A percentile compares a stretch with the other conserved stretches of the same genome.
These are phyloP conservation scores for Nannochloropsis gaditana DNA, from an alignment of 108 stramenopile genomes.

Conservation along the genomic window DNA sequence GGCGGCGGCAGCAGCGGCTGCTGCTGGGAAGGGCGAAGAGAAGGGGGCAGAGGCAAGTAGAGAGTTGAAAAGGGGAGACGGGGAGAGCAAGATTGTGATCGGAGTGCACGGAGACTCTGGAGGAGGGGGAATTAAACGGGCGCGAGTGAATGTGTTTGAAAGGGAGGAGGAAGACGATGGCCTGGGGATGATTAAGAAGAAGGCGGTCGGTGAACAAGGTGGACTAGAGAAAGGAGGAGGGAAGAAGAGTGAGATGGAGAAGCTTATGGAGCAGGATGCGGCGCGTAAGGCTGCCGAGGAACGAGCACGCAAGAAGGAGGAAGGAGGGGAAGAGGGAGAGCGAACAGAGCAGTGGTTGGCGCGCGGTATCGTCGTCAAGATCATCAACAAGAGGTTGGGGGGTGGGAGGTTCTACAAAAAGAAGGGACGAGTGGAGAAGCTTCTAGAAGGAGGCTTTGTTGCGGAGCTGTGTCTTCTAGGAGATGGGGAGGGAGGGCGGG, in stretches of 20 bases:
- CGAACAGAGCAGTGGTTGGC: conserved; percentile 49
- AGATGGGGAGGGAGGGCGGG: conserved; percentile 33
- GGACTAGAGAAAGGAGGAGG: conserved; percentile 20
- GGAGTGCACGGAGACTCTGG: not conserved
- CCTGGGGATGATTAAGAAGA: not conserved
- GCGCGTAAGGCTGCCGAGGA: conserved; percentile 31
- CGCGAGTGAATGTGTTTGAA: conserved; percentile 26
- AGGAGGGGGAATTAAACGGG: conserved; percentile 3
- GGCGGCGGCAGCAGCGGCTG: conserved; percentile 7
- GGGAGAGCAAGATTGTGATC: not conserved
- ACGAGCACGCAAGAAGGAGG: not conserved
- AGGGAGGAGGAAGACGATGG: conserved; percentile 12
- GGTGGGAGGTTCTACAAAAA: conserved; percentile 54
- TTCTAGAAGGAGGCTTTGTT: conserved; percentile 40
- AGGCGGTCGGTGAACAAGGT: not conserved
- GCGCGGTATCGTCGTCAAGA: conserved; percentile 55
- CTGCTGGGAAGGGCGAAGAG: not conserved
- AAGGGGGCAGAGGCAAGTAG: conserved; percentile 14
- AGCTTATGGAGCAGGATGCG: conserved; percentile 40
- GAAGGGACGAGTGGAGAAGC: conserved; percentile 51
- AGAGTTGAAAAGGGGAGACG: conserved; percentile 25
- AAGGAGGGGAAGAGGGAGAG: conserved; percentile 2
- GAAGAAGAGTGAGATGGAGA: conserved; percentile 48
- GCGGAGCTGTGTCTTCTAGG: conserved; percentile 50
- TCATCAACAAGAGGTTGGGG: conserved; percentile 53